Evolutionary conservation across 129 eudicot species (phyloP).

Genomic region (Lonicera japonica): DNA sequence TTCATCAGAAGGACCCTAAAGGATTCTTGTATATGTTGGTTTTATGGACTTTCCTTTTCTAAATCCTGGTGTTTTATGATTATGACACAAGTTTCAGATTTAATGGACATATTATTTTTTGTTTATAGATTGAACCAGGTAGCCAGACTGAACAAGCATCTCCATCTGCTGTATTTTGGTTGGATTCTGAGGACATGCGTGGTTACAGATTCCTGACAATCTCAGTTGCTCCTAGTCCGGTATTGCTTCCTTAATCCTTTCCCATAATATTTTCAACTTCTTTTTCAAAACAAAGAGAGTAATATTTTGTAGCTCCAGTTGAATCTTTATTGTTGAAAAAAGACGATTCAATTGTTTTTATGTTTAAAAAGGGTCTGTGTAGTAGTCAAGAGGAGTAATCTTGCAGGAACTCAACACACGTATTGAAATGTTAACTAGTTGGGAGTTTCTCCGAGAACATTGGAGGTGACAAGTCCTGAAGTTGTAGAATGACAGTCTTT

Average conservation of each 20-base stretch:
- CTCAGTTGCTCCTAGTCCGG: constrained; percentile 98
- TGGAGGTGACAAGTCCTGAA: too few relatives aligned
- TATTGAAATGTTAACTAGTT: too few relatives aligned
- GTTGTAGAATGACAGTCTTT: too few relatives aligned
- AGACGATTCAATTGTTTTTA: too few relatives aligned
- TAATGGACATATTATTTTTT: constrained; percentile 10
- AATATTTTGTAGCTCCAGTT: too few relatives aligned
- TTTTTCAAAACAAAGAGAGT: not conserved
- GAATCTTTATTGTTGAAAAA: too few relatives aligned
- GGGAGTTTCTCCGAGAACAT: too few relatives aligned
- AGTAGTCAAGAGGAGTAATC: too few relatives aligned
- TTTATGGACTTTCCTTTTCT: not conserved
- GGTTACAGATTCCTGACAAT: constrained; percentile 89
- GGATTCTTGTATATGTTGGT: not conserved
- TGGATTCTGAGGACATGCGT: constrained; percentile 65
- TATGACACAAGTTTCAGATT: too few relatives aligned
- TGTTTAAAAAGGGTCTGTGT: too few relatives aligned
- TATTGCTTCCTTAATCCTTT: constrained; percentile 24
- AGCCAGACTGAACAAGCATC: constrained; percentile 97
- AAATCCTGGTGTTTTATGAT: not conserved
- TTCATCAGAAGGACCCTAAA: too few relatives aligned
- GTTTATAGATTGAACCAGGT: constrained; percentile 86
- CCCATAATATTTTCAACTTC: constrained; percentile 1
- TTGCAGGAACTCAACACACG: too few relatives aligned
- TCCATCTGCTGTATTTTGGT: constrained; percentile 84